phyloP scores from a whole-genome alignment of 768 basidiomycete genomes.

The Panus rudis region DNA sequence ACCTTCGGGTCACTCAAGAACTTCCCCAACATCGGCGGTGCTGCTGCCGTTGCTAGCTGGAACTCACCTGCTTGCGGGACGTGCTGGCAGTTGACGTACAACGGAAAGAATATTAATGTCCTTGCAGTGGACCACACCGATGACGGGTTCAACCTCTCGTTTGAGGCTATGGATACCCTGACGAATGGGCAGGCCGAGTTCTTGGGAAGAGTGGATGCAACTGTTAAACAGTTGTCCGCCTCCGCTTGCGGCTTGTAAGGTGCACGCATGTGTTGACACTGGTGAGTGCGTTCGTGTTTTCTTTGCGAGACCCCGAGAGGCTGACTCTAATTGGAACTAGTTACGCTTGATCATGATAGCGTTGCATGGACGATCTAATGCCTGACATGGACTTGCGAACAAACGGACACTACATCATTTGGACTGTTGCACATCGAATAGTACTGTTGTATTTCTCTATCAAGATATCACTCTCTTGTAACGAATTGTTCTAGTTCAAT shows the following conservation, averaged over 20 bases:
- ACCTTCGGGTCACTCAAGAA: slow-evolving; percentile 31
- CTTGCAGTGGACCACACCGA: slow-evolving; percentile 25
- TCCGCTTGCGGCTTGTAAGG: slow-evolving; percentile 44
- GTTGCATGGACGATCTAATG: no score
- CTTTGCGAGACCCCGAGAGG: no score
- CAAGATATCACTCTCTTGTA: no score
- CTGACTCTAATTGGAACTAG: no score
- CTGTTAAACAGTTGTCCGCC: slow-evolving; percentile 33
- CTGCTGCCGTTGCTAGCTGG: slow-evolving; percentile 23
- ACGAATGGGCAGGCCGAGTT: slow-evolving; percentile 36
- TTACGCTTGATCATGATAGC: no score
- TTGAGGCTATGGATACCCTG: slow-evolving; percentile 28
- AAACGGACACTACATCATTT: no score
- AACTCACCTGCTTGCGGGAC: slow-evolving; percentile 26
- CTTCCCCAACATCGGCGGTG: slow-evolving; percentile 33
- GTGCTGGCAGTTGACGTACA: slow-evolving; percentile 27
- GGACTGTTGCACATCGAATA: no score
- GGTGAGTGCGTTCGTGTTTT: no score
- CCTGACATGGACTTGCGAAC: no score
- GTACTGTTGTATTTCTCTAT: no score
- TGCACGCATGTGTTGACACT: no score
- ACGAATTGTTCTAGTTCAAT: no score
- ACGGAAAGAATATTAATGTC: slow-evolving; percentile 21
- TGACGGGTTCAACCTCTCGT: slow-evolving; percentile 29
- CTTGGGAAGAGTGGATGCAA: slow-evolving; percentile 42